Base-by-base conservation (phyloP, 129 eudicot species). In the Flaveria trinervia region DNA sequence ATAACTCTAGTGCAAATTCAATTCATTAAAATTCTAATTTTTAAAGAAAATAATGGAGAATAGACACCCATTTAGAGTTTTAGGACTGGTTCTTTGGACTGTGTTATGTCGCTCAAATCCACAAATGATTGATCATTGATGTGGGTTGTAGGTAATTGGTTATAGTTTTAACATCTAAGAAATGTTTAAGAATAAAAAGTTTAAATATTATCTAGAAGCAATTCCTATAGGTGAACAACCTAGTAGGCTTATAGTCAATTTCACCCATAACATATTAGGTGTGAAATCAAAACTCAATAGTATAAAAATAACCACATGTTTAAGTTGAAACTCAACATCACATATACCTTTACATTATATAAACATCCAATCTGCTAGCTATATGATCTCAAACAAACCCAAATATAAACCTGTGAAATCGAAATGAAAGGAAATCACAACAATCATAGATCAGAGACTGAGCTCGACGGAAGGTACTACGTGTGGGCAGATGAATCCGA, bases 401-500 rank as follows among this genome's bases (percentile, higher is more conserved):
- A 73, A 28, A 69, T 1, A 60, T 23, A 20, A 36, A 49, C 4
- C 28, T 39, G 25, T 8, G 8, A 20, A 17, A 14, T 14, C 17
- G 17, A 61, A 52, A 80, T 80, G 83, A 79, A 73, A 65, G 75
- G 70, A 80, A 65, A 73, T 44, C 67, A 80, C 72, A 68, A 54
- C 8, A 79, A 80, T 52, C 26, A 52, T 7, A 13, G 59, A 11
- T 45, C 50, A 11, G 49, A 45, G 49, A 45, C 49, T 2, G 50
- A 79, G 14, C 41, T 79, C 20, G 56, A 71, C 55, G 50, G 11
- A 22, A 60, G 13, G 50, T 45, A 65, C 26, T 67, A 80, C 75
- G 16, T 73, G 77, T 77, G 83, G 83, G 86, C 77, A 7, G 83
- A 83, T 79, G 74, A 83, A 17, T 69, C 76, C 10, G 86, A 83